A percentile compares a stretch with the other conserved stretches of the same genome.
Conservation (phyloP, 495 filamentous ascomycete genomes). For the Letharia columbiana region DNA sequence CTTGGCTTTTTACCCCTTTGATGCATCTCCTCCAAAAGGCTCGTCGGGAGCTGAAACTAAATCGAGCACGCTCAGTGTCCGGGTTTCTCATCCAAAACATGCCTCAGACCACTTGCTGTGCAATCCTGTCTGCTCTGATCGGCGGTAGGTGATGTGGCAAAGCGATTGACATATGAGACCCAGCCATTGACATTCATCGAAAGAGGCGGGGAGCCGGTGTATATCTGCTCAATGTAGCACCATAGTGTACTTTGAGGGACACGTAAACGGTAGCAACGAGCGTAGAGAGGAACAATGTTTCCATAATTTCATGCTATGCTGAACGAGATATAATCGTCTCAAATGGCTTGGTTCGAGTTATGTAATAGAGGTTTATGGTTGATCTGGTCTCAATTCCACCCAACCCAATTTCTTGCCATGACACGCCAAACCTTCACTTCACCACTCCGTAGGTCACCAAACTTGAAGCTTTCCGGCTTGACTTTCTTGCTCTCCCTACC, state of each 20-base stretch:
- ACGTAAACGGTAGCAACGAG: not conserved
- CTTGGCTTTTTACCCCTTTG: not conserved
- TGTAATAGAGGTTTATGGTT: not conserved
- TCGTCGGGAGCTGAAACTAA: not conserved
- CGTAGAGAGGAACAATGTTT: not conserved
- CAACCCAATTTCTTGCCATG: constrained; percentile 85
- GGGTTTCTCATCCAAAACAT: not conserved
- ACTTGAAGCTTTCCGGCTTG: constrained; percentile 84
- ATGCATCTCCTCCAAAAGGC: not conserved
- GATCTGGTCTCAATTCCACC: constrained; percentile 47
- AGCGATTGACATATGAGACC: not conserved
- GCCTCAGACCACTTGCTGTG: not conserved
- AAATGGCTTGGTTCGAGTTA: not conserved
- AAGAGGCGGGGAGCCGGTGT: not conserved
- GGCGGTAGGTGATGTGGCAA: not conserved
- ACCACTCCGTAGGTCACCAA: constrained; percentile 83
- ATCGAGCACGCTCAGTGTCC: not conserved
- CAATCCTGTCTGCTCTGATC: not conserved
- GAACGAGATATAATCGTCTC: not conserved
- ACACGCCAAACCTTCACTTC: constrained; percentile 98
- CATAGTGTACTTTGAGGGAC: not conserved
- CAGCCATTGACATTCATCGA: not conserved
- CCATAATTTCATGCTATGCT: not conserved
- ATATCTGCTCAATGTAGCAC: not conserved
- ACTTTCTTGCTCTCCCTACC: constrained; percentile 91